Conservation (phyloP, 2,329 filamentous ascomycete species). For the Fusarium sp. region DNA sequence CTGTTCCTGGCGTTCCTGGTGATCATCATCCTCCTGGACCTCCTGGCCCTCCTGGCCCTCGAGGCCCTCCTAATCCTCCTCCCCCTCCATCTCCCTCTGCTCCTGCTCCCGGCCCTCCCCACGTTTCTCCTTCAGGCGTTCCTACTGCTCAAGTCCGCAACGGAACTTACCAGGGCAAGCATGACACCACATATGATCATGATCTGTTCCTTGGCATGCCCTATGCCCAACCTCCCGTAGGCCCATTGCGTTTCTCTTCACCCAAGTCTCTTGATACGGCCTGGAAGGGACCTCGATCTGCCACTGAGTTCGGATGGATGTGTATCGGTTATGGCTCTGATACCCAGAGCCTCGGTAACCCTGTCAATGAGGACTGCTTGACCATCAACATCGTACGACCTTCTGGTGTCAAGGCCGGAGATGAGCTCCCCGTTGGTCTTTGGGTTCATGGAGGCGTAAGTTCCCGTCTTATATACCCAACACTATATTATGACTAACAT, state of each 20-base stretch:
- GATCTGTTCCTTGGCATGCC: conserved; percentile 32
- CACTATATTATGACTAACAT: conserved; percentile 3
- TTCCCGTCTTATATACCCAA: neutral
- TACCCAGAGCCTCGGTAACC: conserved; percentile 27
- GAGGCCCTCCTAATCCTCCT: neutral
- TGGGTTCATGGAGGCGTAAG: conserved; percentile 64
- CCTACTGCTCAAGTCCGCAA: conserved; percentile 14
- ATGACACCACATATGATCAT: conserved; percentile 21
- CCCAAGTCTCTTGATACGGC: conserved; percentile 59
- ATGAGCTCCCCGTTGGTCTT: conserved; percentile 63
- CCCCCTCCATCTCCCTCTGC: neutral
- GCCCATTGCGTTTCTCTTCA: conserved; percentile 61
- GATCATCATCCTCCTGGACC: neutral
- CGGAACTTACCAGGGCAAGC: conserved; percentile 29
- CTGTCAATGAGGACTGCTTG: conserved; percentile 40
- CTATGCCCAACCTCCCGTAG: conserved; percentile 50
- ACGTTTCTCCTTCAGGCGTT: neutral
- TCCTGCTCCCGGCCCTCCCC: neutral
- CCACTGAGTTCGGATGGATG: conserved; percentile 57
- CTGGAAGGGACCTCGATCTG: conserved; percentile 53
- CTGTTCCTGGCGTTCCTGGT: neutral
- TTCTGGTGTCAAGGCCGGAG: conserved; percentile 40
- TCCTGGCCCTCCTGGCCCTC: neutral
- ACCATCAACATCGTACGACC: conserved; percentile 42
- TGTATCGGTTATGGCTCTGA: conserved; percentile 62